These are phyloP conservation scores for Cucumis cinereus DNA, from an alignment of 306 rosid species.

Conservation along the genomic window DNA sequence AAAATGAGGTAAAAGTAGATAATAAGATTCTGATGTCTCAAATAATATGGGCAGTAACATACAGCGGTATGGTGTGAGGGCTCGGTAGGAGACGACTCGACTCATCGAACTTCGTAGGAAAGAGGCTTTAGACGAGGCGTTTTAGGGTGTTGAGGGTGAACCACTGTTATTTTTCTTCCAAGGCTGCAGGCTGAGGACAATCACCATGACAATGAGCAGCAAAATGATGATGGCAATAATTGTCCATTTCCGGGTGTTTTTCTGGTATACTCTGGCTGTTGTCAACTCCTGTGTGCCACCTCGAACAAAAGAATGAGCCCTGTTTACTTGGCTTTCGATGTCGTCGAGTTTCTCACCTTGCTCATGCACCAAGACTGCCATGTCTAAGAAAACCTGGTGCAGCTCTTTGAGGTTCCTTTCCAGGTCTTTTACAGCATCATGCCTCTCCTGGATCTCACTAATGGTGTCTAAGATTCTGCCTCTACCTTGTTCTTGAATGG, in stretches of 20 bases:
- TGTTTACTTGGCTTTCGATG: constrained; percentile 59
- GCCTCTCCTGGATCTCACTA: constrained; percentile 79
- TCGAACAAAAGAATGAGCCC: constrained; percentile 57
- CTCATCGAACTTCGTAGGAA: neutral
- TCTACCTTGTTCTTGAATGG: constrained; percentile 73
- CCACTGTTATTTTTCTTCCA: constrained; percentile 15
- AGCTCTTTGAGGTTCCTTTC: constrained; percentile 73
- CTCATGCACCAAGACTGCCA: constrained; percentile 69
- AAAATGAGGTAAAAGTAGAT: neutral
- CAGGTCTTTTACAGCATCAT: constrained; percentile 63
- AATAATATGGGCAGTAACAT: neutral
- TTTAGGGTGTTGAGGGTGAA: neutral
- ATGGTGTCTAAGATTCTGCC: constrained; percentile 63
- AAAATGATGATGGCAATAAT: constrained; percentile 36
- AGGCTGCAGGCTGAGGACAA: constrained; percentile 38
- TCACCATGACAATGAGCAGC: constrained; percentile 31
- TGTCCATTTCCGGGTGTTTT: constrained; percentile 48
- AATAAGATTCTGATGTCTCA: neutral
- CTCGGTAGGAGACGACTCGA: neutral
- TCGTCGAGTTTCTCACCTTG: constrained; percentile 79
- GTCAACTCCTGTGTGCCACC: constrained; percentile 43
- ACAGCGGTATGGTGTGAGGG: neutral
- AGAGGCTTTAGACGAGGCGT: neutral
- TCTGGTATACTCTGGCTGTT: constrained; percentile 43
- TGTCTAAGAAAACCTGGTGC: constrained; percentile 88